Conservation (phyloP, 2,329 filamentous ascomycete genomes). For the Stagonosporopsis chrysanthemi region DNA sequence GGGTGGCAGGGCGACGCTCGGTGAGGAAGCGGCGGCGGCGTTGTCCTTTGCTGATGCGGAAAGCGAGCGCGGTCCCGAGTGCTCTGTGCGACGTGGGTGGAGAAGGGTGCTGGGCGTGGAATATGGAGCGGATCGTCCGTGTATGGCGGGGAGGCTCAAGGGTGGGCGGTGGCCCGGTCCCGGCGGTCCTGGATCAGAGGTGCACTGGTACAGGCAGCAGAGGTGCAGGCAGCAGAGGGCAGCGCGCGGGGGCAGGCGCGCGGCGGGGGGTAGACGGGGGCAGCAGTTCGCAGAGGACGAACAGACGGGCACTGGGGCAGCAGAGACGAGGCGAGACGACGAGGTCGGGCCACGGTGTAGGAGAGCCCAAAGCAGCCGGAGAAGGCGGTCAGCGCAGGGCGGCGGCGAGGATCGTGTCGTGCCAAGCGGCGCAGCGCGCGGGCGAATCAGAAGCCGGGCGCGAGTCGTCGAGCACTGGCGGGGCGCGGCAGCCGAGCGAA, state of each 20-base stretch:
- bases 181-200: constrained; percentile 13
- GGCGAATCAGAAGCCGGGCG: constrained; percentile 37
- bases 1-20: constrained; percentile 13
- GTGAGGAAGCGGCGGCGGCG: constrained; percentile 11
- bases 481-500: constrained; percentile 29
- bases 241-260: constrained; percentile 6
- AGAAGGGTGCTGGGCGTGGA: constrained; percentile 30
- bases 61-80: constrained; percentile 23
- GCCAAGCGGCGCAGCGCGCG: constrained; percentile 34
- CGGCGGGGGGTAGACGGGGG: not conserved
- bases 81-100: constrained; percentile 23
- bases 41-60: constrained; percentile 11
- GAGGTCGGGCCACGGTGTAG: constrained; percentile 26
- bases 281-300: constrained; percentile 25
- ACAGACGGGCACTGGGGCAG: constrained; percentile 15
- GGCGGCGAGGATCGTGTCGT: constrained; percentile 26
- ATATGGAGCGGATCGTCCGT: constrained; percentile 31
- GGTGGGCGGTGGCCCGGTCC: constrained; percentile 30
- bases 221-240: constrained; percentile 12
- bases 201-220: constrained; percentile 9
- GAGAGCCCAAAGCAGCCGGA: constrained; percentile 29
- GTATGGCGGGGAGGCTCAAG: constrained; percentile 38
- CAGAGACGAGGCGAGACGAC: constrained; percentile 27
- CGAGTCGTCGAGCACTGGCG: constrained; percentile 23
- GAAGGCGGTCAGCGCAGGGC: constrained; percentile 39